Evolutionary conservation across 2,329 filamentous ascomycete species (phyloP).

Genomic region (Botrytis elliptica): DNA sequence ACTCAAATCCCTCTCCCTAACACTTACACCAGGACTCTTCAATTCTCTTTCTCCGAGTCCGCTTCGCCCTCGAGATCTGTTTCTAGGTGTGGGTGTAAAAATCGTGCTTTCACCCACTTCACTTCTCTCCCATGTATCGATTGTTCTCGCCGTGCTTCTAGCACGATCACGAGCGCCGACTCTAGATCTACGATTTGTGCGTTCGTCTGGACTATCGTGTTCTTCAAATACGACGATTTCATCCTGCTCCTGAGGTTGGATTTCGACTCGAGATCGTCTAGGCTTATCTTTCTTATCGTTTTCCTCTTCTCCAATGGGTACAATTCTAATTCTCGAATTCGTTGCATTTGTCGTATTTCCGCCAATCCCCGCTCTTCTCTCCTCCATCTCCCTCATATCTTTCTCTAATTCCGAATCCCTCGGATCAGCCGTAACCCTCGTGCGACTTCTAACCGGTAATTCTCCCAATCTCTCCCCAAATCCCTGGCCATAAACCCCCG

Average conservation of each 20-base stretch:
- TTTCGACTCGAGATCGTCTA: not conserved
- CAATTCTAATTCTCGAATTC: slow-evolving; percentile 17
- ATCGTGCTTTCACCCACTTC: slow-evolving; percentile 1
- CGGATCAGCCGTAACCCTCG: not conserved
- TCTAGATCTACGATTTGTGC: slow-evolving; percentile 6
- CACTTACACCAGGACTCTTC: not conserved
- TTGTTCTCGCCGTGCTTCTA: slow-evolving; percentile 1
- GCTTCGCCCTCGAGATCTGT: not conserved
- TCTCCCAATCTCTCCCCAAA: slow-evolving; percentile 1
- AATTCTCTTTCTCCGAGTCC: not conserved
- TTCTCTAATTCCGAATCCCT: slow-evolving; percentile 2
- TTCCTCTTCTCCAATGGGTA: not conserved
- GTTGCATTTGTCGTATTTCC: slow-evolving; percentile 2
- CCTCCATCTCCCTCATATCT: slow-evolving; percentile 16
- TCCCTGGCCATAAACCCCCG: not conserved
- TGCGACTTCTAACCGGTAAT: not conserved
- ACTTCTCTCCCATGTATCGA: slow-evolving; percentile 16
- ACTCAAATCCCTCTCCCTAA: not conserved
- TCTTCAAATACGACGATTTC: slow-evolving; percentile 13
- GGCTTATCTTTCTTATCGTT: not conserved
- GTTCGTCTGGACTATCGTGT: not conserved
- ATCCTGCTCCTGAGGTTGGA: slow-evolving; percentile 2
- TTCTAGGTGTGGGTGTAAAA: not conserved
- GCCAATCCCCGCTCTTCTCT: slow-evolving; percentile 8
- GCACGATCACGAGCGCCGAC: not conserved